Percentiles rank a stretch among this genome's conserved stretches.
phyloP scores from a whole-genome alignment of 768 basidiomycete genomes.

The Leccinum boreale region DNA sequence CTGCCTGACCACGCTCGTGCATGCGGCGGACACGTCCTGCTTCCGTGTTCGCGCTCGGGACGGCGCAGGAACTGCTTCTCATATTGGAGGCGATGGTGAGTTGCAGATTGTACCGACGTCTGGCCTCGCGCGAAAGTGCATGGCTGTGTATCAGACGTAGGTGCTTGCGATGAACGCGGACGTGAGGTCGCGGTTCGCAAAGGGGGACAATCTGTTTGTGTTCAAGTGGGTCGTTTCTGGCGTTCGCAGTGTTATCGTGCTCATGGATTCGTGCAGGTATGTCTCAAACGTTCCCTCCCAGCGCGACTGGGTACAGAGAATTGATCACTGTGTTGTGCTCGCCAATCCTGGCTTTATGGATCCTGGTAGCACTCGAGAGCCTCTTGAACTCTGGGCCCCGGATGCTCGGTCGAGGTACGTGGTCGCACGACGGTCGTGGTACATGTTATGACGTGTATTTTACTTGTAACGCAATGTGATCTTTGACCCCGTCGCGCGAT shows the following conservation, averaged over 20 bases:
- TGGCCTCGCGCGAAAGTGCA: too few relatives aligned
- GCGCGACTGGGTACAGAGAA: slow-evolving; percentile 80
- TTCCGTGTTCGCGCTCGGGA: slow-evolving; percentile 94
- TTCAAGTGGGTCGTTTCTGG: slow-evolving; percentile 71
- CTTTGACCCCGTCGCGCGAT: slow-evolving; percentile 5
- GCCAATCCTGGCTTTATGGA: slow-evolving; percentile 95
- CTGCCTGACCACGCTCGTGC: slow-evolving; percentile 87
- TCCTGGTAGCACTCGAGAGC: slow-evolving; percentile 82
- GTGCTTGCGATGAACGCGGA: slow-evolving; percentile 96
- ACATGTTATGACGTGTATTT: slow-evolving; percentile 15
- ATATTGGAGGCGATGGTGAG: slow-evolving; percentile 93
- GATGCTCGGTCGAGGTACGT: slow-evolving; percentile 97
- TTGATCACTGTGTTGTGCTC: slow-evolving; percentile 92
- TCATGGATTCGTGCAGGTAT: slow-evolving; percentile 43
- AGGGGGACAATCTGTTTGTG: slow-evolving; percentile 95
- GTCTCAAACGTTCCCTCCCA: slow-evolving; percentile 74
- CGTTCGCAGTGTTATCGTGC: background rate
- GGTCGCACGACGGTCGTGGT: too few relatives aligned
- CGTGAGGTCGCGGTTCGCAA: too few relatives aligned
- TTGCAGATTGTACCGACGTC: slow-evolving; percentile 90
- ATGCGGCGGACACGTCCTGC: slow-evolving; percentile 88
- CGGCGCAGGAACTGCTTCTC: slow-evolving; percentile 89
- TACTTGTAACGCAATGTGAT: slow-evolving; percentile 11
- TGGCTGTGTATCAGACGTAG: too few relatives aligned
- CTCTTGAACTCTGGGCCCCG: slow-evolving; percentile 96